Conservation (phyloP, 371 early-diverging fungal species). For the Actinomucor elegans region DNA sequence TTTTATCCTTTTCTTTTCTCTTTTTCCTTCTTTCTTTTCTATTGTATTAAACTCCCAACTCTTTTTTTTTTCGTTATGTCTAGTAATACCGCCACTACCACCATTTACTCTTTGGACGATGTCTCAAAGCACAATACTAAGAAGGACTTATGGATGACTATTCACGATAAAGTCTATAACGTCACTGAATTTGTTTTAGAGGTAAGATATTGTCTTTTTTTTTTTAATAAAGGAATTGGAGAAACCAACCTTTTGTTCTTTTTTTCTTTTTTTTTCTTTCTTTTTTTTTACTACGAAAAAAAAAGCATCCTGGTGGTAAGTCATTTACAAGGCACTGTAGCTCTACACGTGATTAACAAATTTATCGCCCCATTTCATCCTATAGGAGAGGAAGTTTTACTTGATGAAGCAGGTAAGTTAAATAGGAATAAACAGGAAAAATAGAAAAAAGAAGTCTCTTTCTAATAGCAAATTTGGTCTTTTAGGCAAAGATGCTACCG, state of each 20-base stretch:
- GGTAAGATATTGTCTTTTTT: slow-evolving; percentile 27
- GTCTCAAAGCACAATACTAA: slow-evolving; percentile 60
- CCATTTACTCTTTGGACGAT: slow-evolving; percentile 39
- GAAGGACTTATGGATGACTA: slow-evolving; percentile 65
- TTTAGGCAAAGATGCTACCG: slow-evolving; percentile 75
- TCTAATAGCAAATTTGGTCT: too few species aligned
- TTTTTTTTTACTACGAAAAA: too few species aligned
- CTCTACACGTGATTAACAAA: background rate
- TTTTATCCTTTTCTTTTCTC: background rate
- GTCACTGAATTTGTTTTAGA: slow-evolving; percentile 76
- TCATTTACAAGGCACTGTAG: slow-evolving; percentile 32
- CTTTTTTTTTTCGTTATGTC: background rate
- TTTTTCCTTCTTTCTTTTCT: background rate
- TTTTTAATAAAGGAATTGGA: too few species aligned
- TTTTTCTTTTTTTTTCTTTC: background rate
- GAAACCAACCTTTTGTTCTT: background rate
- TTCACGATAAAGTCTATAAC: slow-evolving; percentile 86
- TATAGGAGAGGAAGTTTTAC: slow-evolving; percentile 62
- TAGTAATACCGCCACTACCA: slow-evolving; percentile 26
- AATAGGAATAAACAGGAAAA: slow-evolving; percentile 60
- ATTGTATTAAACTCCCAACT: background rate
- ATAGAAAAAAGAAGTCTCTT: slow-evolving; percentile 31
- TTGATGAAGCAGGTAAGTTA: slow-evolving; percentile 54
- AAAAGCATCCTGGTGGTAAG: slow-evolving; percentile 58
- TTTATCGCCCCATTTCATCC: background rate